Evolutionary conservation across 306 rosid species (phyloP).

Genomic region (Citrullus amarus): DNA sequence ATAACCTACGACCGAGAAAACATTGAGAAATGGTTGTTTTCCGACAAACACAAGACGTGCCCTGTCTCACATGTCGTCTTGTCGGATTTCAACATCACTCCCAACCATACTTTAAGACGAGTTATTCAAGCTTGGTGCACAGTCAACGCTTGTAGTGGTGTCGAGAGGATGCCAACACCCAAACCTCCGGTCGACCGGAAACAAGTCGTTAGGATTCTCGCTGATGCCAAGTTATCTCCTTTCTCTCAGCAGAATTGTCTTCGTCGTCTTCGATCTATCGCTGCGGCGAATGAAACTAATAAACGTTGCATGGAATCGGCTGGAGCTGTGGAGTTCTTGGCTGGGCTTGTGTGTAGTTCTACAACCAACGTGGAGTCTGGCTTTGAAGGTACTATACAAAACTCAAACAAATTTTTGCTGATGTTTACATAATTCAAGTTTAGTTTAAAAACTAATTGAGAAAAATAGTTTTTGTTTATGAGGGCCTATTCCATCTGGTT

Average conservation of each 20-base stretch:
- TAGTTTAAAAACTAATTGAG: too few relatives aligned
- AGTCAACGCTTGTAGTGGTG: constrained; percentile 24
- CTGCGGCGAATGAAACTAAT: constrained; percentile 30
- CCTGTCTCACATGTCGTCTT: constrained; percentile 51
- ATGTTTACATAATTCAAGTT: too few relatives aligned
- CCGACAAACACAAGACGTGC: constrained; percentile 30
- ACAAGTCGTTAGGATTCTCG: constrained; percentile 38
- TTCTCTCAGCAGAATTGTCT: constrained; percentile 20
- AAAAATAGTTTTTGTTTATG: too few relatives aligned
- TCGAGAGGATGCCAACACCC: constrained; percentile 50
- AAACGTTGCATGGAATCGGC: constrained; percentile 29
- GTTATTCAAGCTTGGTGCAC: constrained; percentile 72
- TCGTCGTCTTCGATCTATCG: constrained; percentile 27
- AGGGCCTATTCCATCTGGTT: too few relatives aligned
- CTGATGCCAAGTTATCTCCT: constrained; percentile 8
- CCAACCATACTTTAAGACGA: constrained; percentile 61
- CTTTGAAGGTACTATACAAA: neutral
- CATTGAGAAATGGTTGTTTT: constrained; percentile 65
- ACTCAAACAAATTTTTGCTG: neutral
- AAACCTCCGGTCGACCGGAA: constrained; percentile 34
- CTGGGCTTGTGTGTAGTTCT: constrained; percentile 18
- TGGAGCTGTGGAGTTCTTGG: constrained; percentile 13
- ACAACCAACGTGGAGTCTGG: constrained; percentile 15
- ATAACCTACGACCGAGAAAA: constrained; percentile 63
- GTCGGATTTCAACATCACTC: constrained; percentile 42